These are phyloP conservation scores for Nigrospora oryzae DNA, from an alignment of 2,329 filamentous ascomycete species.

Conservation along the genomic window DNA sequence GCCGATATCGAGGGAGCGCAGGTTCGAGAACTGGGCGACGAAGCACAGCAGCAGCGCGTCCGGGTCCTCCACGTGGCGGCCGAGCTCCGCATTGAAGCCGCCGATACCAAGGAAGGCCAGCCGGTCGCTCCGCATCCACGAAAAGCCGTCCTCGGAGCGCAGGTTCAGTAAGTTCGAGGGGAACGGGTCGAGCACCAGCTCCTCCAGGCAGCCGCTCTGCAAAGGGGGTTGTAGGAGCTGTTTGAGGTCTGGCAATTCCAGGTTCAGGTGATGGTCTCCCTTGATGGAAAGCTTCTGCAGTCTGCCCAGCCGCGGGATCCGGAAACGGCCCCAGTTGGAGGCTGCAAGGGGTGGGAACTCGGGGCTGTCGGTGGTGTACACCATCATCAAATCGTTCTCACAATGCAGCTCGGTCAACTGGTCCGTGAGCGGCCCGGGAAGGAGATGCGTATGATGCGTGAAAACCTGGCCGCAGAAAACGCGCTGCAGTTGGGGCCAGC, in stretches of 20 bases:
- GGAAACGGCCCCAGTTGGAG: not conserved
- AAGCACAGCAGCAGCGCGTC: slow-evolving; percentile 10
- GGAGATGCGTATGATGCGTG: not conserved
- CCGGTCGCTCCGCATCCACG: slow-evolving; percentile 14
- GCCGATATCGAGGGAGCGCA: slow-evolving; percentile 13
- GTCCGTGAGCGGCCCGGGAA: not conserved
- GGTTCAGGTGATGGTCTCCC: not conserved
- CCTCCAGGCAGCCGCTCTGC: slow-evolving; percentile 12
- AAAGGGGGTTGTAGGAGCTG: slow-evolving; percentile 9
- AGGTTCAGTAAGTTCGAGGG: slow-evolving; percentile 8
- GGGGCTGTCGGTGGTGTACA: not conserved
- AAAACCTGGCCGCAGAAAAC: slow-evolving; percentile 7
- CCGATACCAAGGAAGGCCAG: slow-evolving; percentile 13
- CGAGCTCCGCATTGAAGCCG: slow-evolving; percentile 50
- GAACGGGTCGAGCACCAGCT: slow-evolving; percentile 10
- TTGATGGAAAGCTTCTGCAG: not conserved
- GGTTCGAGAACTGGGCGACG: slow-evolving; percentile 14
- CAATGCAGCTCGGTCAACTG: not conserved
- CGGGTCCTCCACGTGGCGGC: slow-evolving; percentile 1
- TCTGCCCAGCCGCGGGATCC: not conserved
- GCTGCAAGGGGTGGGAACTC: not conserved
- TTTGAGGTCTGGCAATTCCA: not conserved
- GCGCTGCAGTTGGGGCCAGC: slow-evolving; percentile 4
- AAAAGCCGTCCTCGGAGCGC: slow-evolving; percentile 33
- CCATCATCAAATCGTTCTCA: no score